Base-by-base conservation (phyloP, 768 basidiomycete species). In the Podaxis sp. region DNA sequence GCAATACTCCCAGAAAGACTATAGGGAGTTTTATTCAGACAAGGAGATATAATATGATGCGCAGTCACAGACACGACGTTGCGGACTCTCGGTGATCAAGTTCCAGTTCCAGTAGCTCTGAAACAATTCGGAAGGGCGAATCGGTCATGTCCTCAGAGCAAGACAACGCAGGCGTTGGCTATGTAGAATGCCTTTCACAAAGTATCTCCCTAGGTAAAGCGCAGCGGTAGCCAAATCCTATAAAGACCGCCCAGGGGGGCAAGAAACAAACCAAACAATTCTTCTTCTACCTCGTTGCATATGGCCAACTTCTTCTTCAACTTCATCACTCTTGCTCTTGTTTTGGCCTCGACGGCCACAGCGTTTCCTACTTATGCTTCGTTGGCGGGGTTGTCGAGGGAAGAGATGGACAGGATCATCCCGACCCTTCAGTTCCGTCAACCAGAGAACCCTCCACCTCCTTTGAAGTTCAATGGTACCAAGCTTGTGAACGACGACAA, bases 351-450 rank as follows among this genome's bases (percentile, higher is more conserved):
- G 13, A 19, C 61, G 2, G 38, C 61, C 13, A 17, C 33, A 7
- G 71, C 68, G 2, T 73, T 71, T 51, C 71, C 72, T 11, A 33
- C 65, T 3, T 69, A 73, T 57, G 59, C 55, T 26, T 70, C 70
- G 9, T 65, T 73, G 22, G 70, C 67, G n/a, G 72, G 72, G 9
- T 64, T 73, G 22, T 61, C 67, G 19, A 61, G 64, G 22, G 63
- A 65, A 19, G 66, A 69, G 48, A 42, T 71, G 52, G 69, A 68
- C n/a, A 52, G 39, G 42, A 52, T 65, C n/a, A n/a, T 67, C 19
- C 64, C 64, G 9, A 28, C 51, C 9, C 61, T 65, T 36, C n/a
- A 57, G n/a, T 22, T 53, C 26, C 52, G 46, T 17, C 33, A 49
- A 15, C 68, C 68, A 2, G 64, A 52, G 52, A 64, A 49, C 19